A percentile compares a stretch with the other conserved stretches of the same genome.
Conservation (phyloP, 169 alveolate species). For the Babesia divergens region DNA sequence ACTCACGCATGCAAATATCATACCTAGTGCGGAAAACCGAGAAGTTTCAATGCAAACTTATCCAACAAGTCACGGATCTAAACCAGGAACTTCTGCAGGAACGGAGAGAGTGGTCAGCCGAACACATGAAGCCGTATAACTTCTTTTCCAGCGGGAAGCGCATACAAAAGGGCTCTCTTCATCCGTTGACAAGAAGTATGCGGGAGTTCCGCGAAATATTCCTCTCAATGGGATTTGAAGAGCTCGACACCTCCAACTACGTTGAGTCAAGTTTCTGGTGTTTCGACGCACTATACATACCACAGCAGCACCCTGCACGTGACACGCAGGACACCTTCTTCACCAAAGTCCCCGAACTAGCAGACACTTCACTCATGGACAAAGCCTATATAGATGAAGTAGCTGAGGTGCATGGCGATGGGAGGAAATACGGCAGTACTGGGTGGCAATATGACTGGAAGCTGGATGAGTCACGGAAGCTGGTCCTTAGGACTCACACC, state of each 20-base stretch:
- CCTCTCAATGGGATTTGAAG: conserved; percentile 93
- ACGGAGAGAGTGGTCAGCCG: conserved; percentile 80
- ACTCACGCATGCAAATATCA: conserved; percentile 47
- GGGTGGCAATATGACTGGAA: conserved; percentile 98
- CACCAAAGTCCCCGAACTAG: conserved; percentile 77
- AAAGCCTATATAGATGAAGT: conserved; percentile 88
- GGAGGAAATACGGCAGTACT: conserved; percentile 92
- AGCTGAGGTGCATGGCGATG: conserved; percentile 88
- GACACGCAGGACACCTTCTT: conserved; percentile 99
- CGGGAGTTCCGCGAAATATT: conserved; percentile 44
- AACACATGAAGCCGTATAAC: conserved; percentile 82
- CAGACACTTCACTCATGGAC: conserved; percentile 56
- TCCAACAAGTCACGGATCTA: conserved; percentile 77
- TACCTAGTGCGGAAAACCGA: conserved; percentile 55
- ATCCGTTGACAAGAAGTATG: conserved; percentile 75
- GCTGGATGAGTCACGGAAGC: conserved; percentile 69
- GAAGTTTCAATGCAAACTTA: conserved; percentile 46
- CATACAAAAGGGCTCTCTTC: conserved; percentile 83
- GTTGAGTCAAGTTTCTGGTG: conserved; percentile 99
- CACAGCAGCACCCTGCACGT: conserved; percentile 99
- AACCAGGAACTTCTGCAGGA: conserved; percentile 84
- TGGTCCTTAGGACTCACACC: conserved; percentile 96
- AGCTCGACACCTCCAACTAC: conserved; percentile 96
- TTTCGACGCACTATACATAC: conserved; percentile 98
- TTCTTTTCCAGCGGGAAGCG: conserved; percentile 85